Percentiles rank a stretch among this genome's conserved stretches.
Evolutionary conservation across 2,329 filamentous ascomycete genomes (phyloP).

Genomic region (Verticillium isaacii): DNA sequence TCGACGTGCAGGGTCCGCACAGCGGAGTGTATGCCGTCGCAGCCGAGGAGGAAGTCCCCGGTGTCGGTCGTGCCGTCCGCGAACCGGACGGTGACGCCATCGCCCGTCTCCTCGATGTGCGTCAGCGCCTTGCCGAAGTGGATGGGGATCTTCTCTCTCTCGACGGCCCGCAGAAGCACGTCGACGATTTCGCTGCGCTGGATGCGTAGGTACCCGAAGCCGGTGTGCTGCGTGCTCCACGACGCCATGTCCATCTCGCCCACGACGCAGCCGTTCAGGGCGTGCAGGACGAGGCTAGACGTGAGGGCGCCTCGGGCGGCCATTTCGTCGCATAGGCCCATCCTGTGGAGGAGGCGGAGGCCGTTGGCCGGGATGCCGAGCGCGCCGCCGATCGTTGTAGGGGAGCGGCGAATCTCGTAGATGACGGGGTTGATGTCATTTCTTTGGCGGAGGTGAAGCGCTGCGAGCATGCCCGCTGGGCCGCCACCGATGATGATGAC

Average conservation of each 20-base stretch:
- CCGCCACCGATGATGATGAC: constrained; percentile 14
- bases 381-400: constrained; percentile 3
- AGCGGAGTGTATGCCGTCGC: constrained; percentile 33
- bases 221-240: constrained; percentile 5
- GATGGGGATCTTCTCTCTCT: constrained; percentile 1
- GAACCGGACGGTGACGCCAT: constrained; percentile 23
- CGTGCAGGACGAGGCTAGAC: constrained; percentile 1
- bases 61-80: constrained; percentile 30
- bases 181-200: constrained; percentile 4
- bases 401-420: constrained; percentile 5
- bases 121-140: constrained; percentile 2
- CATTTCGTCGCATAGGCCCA: background rate
- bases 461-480: constrained; percentile 19
- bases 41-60: constrained; percentile 30
- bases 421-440: constrained; percentile 1
- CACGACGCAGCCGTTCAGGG: constrained; percentile 2
- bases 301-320: constrained; percentile 5
- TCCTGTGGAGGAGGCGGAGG: constrained; percentile 2
- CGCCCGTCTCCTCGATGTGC: background rate
- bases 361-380: constrained; percentile 8
- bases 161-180: background rate
- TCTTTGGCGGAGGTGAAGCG: constrained; percentile 2
- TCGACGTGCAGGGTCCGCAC: constrained; percentile 24
- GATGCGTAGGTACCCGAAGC: constrained; percentile 6
- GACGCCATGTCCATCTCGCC: constrained; percentile 4